Evolutionary conservation across 2,329 filamentous ascomycete species (phyloP).

Genomic region (Verticillium albo-atrum): DNA sequence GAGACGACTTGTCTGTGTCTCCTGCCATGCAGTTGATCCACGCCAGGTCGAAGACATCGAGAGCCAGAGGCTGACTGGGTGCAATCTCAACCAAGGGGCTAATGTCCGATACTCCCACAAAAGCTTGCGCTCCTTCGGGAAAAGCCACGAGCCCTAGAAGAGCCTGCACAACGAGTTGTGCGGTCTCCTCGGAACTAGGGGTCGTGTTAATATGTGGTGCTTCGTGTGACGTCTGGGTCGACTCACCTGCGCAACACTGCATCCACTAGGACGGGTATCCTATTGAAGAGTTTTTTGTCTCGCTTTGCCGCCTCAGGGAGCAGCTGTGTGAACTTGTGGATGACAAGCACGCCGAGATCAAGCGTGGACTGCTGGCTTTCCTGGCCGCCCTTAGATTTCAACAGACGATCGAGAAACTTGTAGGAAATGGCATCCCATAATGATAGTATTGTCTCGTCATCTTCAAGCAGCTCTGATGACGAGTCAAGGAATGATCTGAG

Average conservation of each 20-base stretch:
- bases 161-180: slow-evolving; percentile 49
- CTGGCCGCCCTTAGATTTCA: slow-evolving; percentile 41
- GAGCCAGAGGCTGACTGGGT: slow-evolving; percentile 44
- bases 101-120: slow-evolving; percentile 46
- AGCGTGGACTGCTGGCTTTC: slow-evolving; percentile 56
- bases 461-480: slow-evolving; percentile 43
- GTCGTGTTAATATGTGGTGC: neutral
- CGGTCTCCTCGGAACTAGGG: slow-evolving; percentile 47
- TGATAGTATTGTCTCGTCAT: slow-evolving; percentile 37
- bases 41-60: slow-evolving; percentile 52
- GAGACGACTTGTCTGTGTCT: slow-evolving; percentile 20
- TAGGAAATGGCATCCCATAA: slow-evolving; percentile 58
- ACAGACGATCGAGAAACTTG: slow-evolving; percentile 60
- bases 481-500: slow-evolving; percentile 64
- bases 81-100: slow-evolving; percentile 54
- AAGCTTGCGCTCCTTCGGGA: slow-evolving; percentile 41
- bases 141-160: slow-evolving; percentile 51
- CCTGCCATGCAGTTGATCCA: slow-evolving; percentile 47
- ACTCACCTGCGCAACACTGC: slow-evolving; percentile 50
- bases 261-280: slow-evolving; percentile 49
- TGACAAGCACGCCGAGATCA: slow-evolving; percentile 56
- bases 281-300: slow-evolving; percentile 42
- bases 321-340: slow-evolving; percentile 57
- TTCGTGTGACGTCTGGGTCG: neutral
- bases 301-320: slow-evolving; percentile 43